phyloP scores from a whole-genome alignment of 192 early-diverging fungal genomes.

The Linnemannia exigua region DNA sequence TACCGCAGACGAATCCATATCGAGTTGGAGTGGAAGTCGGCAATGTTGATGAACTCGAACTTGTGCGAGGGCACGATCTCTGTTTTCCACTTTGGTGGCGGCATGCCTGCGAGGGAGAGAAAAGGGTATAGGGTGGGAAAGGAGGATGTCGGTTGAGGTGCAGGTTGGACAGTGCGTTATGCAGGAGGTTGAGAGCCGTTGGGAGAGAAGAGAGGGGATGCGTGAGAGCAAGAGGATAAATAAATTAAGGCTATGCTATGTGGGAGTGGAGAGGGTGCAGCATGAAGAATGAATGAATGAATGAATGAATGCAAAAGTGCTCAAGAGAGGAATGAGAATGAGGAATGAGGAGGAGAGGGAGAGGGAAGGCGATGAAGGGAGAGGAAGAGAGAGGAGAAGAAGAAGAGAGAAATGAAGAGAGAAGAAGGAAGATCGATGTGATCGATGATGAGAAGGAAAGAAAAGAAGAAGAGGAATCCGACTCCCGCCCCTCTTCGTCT shows the following conservation, averaged over 20 bases:
- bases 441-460: neutral
- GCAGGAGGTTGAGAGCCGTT: constrained; percentile 1
- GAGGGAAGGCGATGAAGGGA: neutral
- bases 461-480: neutral
- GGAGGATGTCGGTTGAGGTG: no score
- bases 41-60: constrained; percentile 31
- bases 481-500: neutral
- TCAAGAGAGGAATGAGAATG: neutral
- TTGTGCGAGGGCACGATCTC: constrained; percentile 25
- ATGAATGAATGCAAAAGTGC: neutral
- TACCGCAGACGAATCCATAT: constrained; percentile 52
- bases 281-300: neutral
- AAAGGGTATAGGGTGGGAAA: constrained; percentile 2
- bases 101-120: neutral
- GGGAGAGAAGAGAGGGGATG: neutral
- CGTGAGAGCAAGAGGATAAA: constrained; percentile 4
- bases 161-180: constrained; percentile 11
- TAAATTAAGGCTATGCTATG: neutral
- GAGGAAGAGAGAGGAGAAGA: neutral
- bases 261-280: neutral
- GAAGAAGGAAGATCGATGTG: neutral
- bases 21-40: constrained; percentile 29
- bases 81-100: constrained; percentile 21
- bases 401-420: neutral
- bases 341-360: neutral